Conservation (phyloP, 805 yeast species). For the Barnettozyma californica region DNA sequence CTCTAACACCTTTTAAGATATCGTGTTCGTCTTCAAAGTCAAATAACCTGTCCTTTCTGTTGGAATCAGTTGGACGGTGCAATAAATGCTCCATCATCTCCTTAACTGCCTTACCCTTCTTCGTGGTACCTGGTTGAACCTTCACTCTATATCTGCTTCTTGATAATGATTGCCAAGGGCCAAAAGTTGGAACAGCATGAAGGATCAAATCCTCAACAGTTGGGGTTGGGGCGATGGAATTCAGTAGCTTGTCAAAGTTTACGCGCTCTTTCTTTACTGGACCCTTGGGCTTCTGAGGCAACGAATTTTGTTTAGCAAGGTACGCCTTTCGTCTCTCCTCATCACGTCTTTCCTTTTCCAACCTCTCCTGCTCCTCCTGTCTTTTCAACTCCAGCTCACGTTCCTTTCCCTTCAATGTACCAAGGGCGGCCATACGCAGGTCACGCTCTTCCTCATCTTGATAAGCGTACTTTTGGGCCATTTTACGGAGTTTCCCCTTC, state of each 20-base stretch:
- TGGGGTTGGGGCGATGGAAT: conserved; percentile 29
- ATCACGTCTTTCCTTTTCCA: conserved; percentile 35
- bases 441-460: conserved; percentile 88
- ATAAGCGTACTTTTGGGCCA: conserved; percentile 75
- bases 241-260: conserved; percentile 38
- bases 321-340: conserved; percentile 29
- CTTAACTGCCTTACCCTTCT: conserved; percentile 80
- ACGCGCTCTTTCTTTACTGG: conserved; percentile 32
- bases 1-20: conserved; percentile 48
- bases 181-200: conserved; percentile 80
- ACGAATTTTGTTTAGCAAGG: conserved; percentile 1
- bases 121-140: conserved; percentile 68
- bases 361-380: conserved; percentile 30
- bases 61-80: conserved; percentile 40
- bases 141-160: conserved; percentile 79
- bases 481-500: conserved; percentile 77
- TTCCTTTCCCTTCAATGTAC: conserved; percentile 54
- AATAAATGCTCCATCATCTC: conserved; percentile 61
- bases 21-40: conserved; percentile 74
- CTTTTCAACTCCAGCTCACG: conserved; percentile 29
- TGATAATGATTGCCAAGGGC: conserved; percentile 81
- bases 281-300: not conserved
- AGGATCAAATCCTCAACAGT: conserved; percentile 43
- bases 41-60: conserved; percentile 39
- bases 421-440: conserved; percentile 73